Base-by-base conservation (phyloP, 139 green algal genomes). In the Raphidocelis subcapitata region DNA sequence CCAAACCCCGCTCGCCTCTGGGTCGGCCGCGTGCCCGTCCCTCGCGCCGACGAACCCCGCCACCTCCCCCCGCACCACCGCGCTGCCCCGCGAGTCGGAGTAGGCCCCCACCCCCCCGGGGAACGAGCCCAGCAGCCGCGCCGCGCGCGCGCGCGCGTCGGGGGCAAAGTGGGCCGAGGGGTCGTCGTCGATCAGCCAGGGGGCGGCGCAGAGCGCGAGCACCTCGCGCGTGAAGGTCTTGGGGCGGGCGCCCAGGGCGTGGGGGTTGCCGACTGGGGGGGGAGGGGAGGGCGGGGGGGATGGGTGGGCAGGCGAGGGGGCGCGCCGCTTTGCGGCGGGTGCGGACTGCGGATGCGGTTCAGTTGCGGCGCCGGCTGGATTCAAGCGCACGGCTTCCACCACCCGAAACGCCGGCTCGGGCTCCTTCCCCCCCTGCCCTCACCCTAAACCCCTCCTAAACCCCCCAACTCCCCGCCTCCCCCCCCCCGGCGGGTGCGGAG, bases 231-330 rank as follows among this genome's bases (percentile, higher is more conserved):
- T 85, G 79, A 96, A 98, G 5, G 89, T 94, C 32, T 98, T 69
- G 16, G 94, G 92, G 74, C 91, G 90, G 69, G 94, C 88, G n/a
- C 94, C 94, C 15, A 98, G 81, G 3, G 89, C 82, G 47, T 98
- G 94, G 36, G 94, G 94, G 81, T 98, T 98, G 65, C 94, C 94
- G 46, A 98, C 92, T 93, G 83, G 75, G n/a, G n/a, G n/a, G n/a
- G n/a, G n/a, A n/a, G n/a, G n/a, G n/a, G n/a, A n/a, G n/a, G n/a
- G n/a, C n/a, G n/a, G n/a, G n/a, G n/a, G n/a, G n/a, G n/a, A n/a
- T n/a, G n/a, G n/a, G n/a, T n/a, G n/a, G n/a, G n/a, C n/a, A n/a
- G n/a, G n/a, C n/a, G n/a, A n/a, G n/a, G n/a, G n/a, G n/a, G n/a
- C n/a, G n/a, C n/a, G n/a, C n/a, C n/a, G n/a, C n/a, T n/a, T n/a